Evolutionary conservation across 352 stramenopile species (phyloP), one percentile per base, ranked within the genome.

Genomic region (Plasmopara muralis): DNA sequence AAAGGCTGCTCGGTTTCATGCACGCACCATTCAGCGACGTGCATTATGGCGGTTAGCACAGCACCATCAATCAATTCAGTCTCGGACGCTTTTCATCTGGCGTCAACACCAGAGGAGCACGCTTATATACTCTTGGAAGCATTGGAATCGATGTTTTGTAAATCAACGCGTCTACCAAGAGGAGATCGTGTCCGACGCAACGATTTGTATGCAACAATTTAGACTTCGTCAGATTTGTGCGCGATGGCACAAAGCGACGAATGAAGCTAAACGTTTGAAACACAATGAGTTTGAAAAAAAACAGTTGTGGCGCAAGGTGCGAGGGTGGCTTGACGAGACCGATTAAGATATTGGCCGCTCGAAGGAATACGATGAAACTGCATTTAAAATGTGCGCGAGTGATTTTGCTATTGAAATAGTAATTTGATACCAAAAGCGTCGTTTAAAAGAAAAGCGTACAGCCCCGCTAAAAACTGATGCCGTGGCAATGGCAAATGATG

Each of bases 301-400:
- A 37, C 51, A 66, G 33, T 44, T 87, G 10, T 87, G 75, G 78
- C 53, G 64, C 12, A 85, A 87, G 55, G 76, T 85, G 25, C 69
- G 76, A 2, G 57, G 59, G 4, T 89, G 78, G 78, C 72, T 87
- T 15, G 63, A 78, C 40, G 76, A 86, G 33, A 46, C 53, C n/a
- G 33, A 43, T 12, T 57, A 59, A 48, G 5, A 12, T 4, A 18
- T 31, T 25, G 20, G 20, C 20, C 20, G 20, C 20, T 25, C 20
- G 20, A 25, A 25, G 20, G 20, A 25, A 25, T 25, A 25, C 20
- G 3, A 25, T 25, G 3, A 25, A 25, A 25, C 20, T 25, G 20
- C 20, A 3, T 25, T 25, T 3, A 25, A 25, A 3, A 3, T 25
- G 3, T 25, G 20, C 20, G 20, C 20, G 20, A 25, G 20, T 25